A percentile compares a stretch with the other conserved stretches of the same genome.
Conservation (phyloP, 2,329 filamentous ascomycete genomes). For the Phoma sp. region DNA sequence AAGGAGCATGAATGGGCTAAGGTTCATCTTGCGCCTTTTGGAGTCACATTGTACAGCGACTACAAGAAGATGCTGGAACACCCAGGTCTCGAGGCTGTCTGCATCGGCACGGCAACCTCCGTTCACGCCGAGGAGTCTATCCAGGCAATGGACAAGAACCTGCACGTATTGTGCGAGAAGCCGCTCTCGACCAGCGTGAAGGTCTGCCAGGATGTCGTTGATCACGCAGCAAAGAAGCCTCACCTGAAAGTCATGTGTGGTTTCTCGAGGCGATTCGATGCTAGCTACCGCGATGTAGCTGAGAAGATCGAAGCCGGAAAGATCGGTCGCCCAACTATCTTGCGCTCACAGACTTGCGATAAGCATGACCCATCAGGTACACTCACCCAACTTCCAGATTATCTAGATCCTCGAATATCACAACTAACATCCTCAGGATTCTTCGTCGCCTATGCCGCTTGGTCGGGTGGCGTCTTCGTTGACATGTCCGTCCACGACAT, state of each 20-base stretch:
- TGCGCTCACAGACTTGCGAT: constrained; percentile 56
- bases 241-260: constrained; percentile 55
- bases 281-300: constrained; percentile 50
- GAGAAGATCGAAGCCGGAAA: constrained; percentile 46
- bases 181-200: constrained; percentile 47
- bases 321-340: constrained; percentile 51
- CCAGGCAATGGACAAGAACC: constrained; percentile 44
- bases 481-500: constrained; percentile 56
- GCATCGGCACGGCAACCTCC: constrained; percentile 45
- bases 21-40: constrained; percentile 53
- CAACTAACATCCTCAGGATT: constrained; percentile 39
- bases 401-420: too few relatives aligned
- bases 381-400: not conserved
- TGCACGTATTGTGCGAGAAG: constrained; percentile 52
- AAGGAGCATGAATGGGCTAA: constrained; percentile 56
- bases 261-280: constrained; percentile 57
- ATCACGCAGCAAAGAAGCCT: constrained; percentile 45
- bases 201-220: constrained; percentile 42
- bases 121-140: constrained; percentile 48
- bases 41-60: constrained; percentile 55
- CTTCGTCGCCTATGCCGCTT: constrained; percentile 52
- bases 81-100: constrained; percentile 53
- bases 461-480: constrained; percentile 55
- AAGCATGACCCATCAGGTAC: constrained; percentile 39
- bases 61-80: constrained; percentile 58